Evolutionary conservation across 768 basidiomycete species (phyloP).

Genomic region (Dacryopinax primogenitus): DNA sequence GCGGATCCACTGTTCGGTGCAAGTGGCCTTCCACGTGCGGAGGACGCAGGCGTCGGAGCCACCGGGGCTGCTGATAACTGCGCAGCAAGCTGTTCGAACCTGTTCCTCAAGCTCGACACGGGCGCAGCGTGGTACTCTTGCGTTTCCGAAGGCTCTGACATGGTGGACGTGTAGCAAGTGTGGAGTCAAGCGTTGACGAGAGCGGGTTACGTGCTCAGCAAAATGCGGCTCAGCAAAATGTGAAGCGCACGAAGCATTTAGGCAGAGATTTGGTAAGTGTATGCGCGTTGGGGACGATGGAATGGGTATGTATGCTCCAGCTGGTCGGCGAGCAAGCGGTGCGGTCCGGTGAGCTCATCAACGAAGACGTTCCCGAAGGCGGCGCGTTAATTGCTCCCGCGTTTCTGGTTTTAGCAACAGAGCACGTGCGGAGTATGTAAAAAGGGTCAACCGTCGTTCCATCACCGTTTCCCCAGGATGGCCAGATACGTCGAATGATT

Average conservation of each 20-base stretch:
- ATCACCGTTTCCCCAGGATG: too few species aligned
- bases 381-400: constrained; percentile 4
- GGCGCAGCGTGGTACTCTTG: constrained; percentile 21
- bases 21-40: neutral
- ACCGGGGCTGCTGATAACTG: constrained; percentile 23
- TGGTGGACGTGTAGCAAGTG: neutral
- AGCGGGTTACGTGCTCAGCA: neutral
- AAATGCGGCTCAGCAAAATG: neutral
- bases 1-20: neutral
- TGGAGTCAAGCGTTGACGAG: neutral
- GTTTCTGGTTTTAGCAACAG: constrained; percentile 4
- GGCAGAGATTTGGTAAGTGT: constrained; percentile 6
- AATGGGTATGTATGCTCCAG: neutral
- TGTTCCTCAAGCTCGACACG: constrained; percentile 55
- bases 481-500: too few species aligned
- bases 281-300: neutral
- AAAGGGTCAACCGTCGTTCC: too few species aligned
- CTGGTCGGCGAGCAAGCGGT: constrained; percentile 7
- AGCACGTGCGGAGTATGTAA: too few species aligned
- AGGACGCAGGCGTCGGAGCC: neutral
- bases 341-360: neutral
- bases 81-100: constrained; percentile 55
- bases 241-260: too few species aligned
- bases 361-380: neutral
- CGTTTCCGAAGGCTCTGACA: neutral